These are phyloP conservation scores for Hyaloscypha finlandica DNA, from an alignment of 495 filamentous ascomycete genomes.

Conservation along the genomic window DNA sequence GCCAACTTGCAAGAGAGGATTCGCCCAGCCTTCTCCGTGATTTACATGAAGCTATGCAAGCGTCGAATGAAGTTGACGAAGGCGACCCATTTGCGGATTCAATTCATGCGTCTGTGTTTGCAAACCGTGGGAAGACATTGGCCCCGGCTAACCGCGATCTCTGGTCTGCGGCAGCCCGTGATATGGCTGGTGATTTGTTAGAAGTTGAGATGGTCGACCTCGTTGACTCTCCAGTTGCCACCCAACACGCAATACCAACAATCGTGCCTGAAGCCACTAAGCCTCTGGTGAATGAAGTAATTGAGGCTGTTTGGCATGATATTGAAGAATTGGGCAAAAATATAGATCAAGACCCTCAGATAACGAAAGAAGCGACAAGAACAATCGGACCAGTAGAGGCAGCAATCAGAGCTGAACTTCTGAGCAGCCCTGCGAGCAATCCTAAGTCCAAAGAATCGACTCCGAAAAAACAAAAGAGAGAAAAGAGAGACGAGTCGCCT, in stretches of 20 bases:
- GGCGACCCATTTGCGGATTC: constrained; percentile 39
- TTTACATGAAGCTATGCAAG: constrained; percentile 67
- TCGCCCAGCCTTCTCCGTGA: constrained; percentile 69
- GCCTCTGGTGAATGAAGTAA: background rate
- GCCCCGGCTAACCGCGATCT: constrained; percentile 40
- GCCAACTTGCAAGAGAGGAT: constrained; percentile 78
- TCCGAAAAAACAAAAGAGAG: background rate
- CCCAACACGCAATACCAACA: background rate
- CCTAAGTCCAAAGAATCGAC: background rate
- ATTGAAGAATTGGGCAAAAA: constrained; percentile 40
- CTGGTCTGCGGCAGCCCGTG: constrained; percentile 71
- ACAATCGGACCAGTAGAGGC: constrained; percentile 9
- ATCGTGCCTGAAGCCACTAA: background rate
- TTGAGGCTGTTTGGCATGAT: constrained; percentile 37
- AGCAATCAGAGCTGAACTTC: constrained; percentile 6
- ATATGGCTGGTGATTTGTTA: constrained; percentile 59
- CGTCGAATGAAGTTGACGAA: constrained; percentile 51
- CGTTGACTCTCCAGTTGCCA: constrained; percentile 43
- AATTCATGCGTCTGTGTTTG: background rate
- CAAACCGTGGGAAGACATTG: constrained; percentile 6
- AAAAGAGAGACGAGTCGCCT: too few species aligned
- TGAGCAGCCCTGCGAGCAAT: constrained; percentile 4
- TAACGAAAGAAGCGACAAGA: background rate
- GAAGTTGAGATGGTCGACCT: constrained; percentile 60
- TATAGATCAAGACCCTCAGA: constrained; percentile 8